Evolutionary conservation across 179 eudicot genomes (phyloP), one percentile per base, ranked within the genome.

Genomic region (Gypsophila paniculata): DNA sequence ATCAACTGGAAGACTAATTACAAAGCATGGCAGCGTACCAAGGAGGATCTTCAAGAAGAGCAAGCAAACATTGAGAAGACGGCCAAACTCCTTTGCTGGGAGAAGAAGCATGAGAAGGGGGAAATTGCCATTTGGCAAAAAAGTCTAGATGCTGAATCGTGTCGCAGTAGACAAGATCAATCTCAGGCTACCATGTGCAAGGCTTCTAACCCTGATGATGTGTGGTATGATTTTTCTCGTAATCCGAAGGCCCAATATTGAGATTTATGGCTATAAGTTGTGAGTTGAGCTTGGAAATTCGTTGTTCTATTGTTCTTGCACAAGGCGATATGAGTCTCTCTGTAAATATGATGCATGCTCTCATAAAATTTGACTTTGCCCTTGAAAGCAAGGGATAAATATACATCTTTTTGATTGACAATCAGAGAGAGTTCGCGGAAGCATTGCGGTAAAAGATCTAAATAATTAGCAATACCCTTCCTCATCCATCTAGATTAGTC

Each of bases 101-200:
- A 86, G 72, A 90, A 90, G 80, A 88, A 76, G 72, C 67, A 78
- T 49, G 93, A 90, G 81, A 85, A 73, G 72, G 91, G 88, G 78
- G 97, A 89, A 77, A 86, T 81, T 29, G 97, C 89, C 11, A 73
- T 91, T 61, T 91, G 97, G 97, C 86, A 82, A 82, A 91, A 89
- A 66, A 83, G 82, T 55, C 51, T 58, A 9, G 65, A 81, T 82
- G 72, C 79, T 18, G 80, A 84, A 61, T 80, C 81, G 6, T 90
- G 96, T 70, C 79, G 77, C 55, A 79, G 76, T 59, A 76, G 68
- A 61, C 75, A 70, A 76, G 82, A 78, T 22, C 79, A 79, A 52
- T 76, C 89, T 60, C 75, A 78, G 72, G 88, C 83, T 38, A 75
- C 68, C 22, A 59, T 86, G 34, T 91, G 97, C 65, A 75, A 87